Base-by-base conservation (phyloP, 1,139 yeast genomes). In the Yamadazyma membranifaciens region DNA sequence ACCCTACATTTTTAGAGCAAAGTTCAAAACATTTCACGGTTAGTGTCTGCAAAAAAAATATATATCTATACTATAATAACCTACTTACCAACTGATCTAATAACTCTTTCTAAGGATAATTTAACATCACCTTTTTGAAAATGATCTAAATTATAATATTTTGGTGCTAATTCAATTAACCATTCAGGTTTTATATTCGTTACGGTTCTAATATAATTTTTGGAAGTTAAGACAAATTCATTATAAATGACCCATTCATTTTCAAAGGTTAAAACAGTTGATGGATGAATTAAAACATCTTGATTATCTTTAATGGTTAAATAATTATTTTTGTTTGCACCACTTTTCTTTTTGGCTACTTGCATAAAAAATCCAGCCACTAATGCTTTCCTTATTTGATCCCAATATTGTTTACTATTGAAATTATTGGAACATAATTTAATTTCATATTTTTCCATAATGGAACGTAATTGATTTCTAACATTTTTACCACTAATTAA, bases 361-460 rank as follows among this genome's bases (percentile, higher is more conserved):
- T 92, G 98, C 98, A 92, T 91, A 71, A 92, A 92, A 62, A 89
- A 91, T 2, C 98, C 99, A n/a, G 89, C 80, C 7, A 88, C 78
- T 42, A 92, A 68, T 0, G 98, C 96, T 62, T 85, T 84, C 46
- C 95, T 78, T 49, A 92, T 83, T 54, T 87, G 85, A 50, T 76
- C 80, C 62, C 78, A 78, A 62, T 84, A 89, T 43, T 67, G 68
- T 39, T 80, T 80, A 61, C 80, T 83, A 32, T 83, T 88, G 51
- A 67, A 81, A 33, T 87, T 83, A 2, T 88, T 82, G 37, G 91
- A 78, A 44, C 78, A 72, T 43, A 92, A 65, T 45, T 82, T 87
- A 46, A 92, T 67, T 52, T 87, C 94, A 55, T 83, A 77, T 44
- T 83, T 75, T 52, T 82, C 84, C 98, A 92, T 88, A 50, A 91